Conservation (phyloP, 2,329 filamentous ascomycete genomes). For the Aspergillus sp. region DNA sequence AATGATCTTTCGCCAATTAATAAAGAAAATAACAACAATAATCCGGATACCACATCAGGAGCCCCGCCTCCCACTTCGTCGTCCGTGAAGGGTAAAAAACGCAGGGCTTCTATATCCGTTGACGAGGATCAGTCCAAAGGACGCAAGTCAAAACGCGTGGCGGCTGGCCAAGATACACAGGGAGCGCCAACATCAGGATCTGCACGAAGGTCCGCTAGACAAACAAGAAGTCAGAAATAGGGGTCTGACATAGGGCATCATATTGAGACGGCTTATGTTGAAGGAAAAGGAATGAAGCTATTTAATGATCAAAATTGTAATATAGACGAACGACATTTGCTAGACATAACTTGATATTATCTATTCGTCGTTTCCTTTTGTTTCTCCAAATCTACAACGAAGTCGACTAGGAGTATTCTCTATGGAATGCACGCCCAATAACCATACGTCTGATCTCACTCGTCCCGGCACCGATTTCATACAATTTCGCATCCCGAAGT, state of each 20-base stretch:
- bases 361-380: too few species aligned
- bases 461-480: conserved; percentile 95
- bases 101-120: conserved; percentile 15
- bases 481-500: conserved; percentile 70
- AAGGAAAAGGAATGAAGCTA: not conserved
- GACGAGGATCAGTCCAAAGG: not conserved
- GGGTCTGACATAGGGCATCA: not conserved
- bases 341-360: not conserved
- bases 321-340: too few species aligned
- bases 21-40: too few species aligned
- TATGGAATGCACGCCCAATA: conserved; percentile 86
- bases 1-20: not conserved
- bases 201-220: conserved; percentile 23
- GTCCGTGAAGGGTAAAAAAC: conserved; percentile 12
- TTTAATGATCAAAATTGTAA: not conserved
- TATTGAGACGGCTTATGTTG: not conserved
- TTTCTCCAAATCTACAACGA: too few species aligned
- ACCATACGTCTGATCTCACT: conserved; percentile 92
- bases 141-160: conserved; percentile 19
- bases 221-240: conserved; percentile 17
- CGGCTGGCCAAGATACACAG: conserved; percentile 6
- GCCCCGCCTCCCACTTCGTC: conserved; percentile 1
- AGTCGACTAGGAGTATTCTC: conserved; percentile 55
- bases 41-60: too few species aligned
- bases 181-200: conserved; percentile 11